Evolutionary conservation across 1,284 basidiomycete genomes (phyloP).

Genomic region (Rhodotorula sp.): DNA sequence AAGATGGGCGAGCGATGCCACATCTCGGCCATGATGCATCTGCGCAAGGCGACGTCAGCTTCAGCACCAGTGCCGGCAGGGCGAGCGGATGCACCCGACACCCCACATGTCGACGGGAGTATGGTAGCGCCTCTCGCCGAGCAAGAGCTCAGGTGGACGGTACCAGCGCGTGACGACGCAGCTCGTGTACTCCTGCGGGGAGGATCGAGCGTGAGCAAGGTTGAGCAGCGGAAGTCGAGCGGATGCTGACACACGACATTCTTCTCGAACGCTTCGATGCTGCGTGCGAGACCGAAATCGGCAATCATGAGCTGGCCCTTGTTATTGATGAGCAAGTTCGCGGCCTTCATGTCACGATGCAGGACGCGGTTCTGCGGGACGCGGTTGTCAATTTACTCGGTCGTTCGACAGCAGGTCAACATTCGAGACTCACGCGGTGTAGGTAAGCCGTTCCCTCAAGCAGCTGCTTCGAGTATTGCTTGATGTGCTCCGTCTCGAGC

Average conservation of each 20-base stretch:
- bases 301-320: conserved; percentile 80
- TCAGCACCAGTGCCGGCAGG: not conserved
- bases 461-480: conserved; percentile 92
- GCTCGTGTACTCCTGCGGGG: conserved; percentile 71
- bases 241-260: conserved; percentile 13
- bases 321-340: conserved; percentile 92
- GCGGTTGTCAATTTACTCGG: conserved; percentile 17
- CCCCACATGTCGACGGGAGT: conserved; percentile 98
- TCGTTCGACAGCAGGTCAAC: not conserved
- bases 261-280: conserved; percentile 44
- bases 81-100: conserved; percentile 66
- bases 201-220: not conserved
- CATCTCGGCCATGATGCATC: conserved; percentile 95
- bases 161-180: conserved; percentile 99
- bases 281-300: conserved; percentile 91
- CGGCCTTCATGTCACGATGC: conserved; percentile 98
- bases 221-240: not conserved
- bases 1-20: conserved; percentile 83
- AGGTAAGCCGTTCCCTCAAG: conserved; percentile 93
- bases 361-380: conserved; percentile 77
- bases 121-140: conserved; percentile 83
- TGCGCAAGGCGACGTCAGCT: conserved; percentile 45
- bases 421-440: conserved; percentile 66
- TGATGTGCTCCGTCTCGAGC: conserved; percentile 61
- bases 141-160: conserved; percentile 87